Conservation (phyloP, 2,329 filamentous ascomycete species). For the Alternaria sp. region DNA sequence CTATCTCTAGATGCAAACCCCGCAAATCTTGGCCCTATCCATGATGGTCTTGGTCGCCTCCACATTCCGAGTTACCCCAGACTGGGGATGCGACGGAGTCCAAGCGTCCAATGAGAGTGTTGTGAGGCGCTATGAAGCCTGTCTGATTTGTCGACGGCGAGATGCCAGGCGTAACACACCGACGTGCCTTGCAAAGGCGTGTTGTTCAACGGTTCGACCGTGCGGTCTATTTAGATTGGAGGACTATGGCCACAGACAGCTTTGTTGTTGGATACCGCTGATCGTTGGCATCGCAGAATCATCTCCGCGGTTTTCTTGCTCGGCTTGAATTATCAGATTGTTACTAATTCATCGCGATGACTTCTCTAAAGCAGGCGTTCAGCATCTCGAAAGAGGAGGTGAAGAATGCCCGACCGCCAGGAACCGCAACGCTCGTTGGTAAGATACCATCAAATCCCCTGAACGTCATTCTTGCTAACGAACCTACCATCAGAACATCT, state of each 20-base stretch:
- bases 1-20: background rate
- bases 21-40: constrained; percentile 7
- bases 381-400: constrained; percentile 50
- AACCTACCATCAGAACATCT: constrained; percentile 29
- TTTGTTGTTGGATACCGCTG: background rate
- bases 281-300: background rate
- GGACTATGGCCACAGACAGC: background rate
- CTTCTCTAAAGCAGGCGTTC: constrained; percentile 45
- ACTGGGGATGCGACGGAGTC: constrained; percentile 6
- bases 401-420: constrained; percentile 48
- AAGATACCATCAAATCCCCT: constrained; percentile 2
- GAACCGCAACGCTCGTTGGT: constrained; percentile 50
- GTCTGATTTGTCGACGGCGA: background rate
- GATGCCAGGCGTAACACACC: background rate
- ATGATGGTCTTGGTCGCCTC: constrained; percentile 9
- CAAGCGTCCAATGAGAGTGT: constrained; percentile 5
- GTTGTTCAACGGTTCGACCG: background rate
- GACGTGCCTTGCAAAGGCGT: background rate
- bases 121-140: background rate
- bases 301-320: background rate
- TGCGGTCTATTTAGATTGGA: constrained; percentile 8
- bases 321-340: background rate
- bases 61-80: constrained; percentile 26
- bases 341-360: constrained; percentile 31
- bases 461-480: background rate